Evolutionary conservation across 2,329 filamentous ascomycete genomes (phyloP), one percentile per base, ranked within the genome.

Genomic region (Lachnellula cervina): DNA sequence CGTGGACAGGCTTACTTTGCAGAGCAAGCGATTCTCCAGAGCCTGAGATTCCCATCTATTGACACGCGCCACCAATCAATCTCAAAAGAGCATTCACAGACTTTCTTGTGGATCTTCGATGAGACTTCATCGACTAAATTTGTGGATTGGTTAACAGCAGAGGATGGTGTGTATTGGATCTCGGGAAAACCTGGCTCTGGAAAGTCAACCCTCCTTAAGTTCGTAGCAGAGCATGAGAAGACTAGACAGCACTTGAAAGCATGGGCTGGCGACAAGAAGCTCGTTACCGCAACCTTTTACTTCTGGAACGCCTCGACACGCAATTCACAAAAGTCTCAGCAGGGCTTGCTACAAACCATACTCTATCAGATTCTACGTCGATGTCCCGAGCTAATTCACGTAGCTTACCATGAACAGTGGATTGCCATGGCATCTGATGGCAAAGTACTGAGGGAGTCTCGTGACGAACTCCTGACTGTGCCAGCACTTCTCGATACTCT

Each of bases 221-320:
- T 57, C 46, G 32, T 64, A 4, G 49, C 14, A 17, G 23, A 53
- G 3, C 37, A 59, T 40, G 19, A 11, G 4, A 17, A 48, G 11
- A 55, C 46, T 3, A 23, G 16, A 9, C 44, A 49, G 8, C 8
- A 61, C 69, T 7, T 58, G 52, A 4, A 59, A 3, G 28, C 28
- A 1, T 74, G 72, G 73, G 62, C 70, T 0, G 63, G 28, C 0
- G 11, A 46, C 43, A 7, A 34, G 28, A 7, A 25, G 57, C 6
- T 35, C 67, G 3, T 70, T 68, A 28, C 21, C 0, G 73, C 74
- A 0, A 70, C 68, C 0, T 77, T 73, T 61, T 78, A 75, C 61
- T 76, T 78, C 56, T 78, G 75, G 76, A 75, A 69, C 3, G 70
- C 70, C 21, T 72, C 72, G 5, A 71, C 71, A 1, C 25, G 25